Evolutionary conservation across 345 rosid species (phyloP), one percentile per base, ranked within the genome.

Genomic region (Conringia planisiliqua): DNA sequence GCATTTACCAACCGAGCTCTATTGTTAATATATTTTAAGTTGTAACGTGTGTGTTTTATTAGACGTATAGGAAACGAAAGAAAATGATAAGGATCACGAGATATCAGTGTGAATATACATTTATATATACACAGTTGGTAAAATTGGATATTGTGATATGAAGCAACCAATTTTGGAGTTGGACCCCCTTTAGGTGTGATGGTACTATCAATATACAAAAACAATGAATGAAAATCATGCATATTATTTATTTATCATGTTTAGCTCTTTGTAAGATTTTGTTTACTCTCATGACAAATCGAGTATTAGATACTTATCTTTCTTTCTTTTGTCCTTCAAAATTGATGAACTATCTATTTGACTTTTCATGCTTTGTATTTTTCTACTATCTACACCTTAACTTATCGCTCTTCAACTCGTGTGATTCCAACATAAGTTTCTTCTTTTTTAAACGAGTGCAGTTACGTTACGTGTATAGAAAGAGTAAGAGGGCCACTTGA

Each of bases 121-220:
- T 13, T 40, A 10, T 10, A 24, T 66, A 30, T 59, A 27, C 29
- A 72, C 29, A 36, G 66, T 46, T 56, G 72, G 78, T 57, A 74
- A 66, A 66, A 16, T 17, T 57, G 60, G 63, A 74, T 35, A 65
- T 65, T 56, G 71, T 66, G 60, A 46, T 57, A 57, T 66, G 72
- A 74, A 74, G 78, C 78, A 74, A 74, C 78, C 35, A 56, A 50
- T 65, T 65, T n/a, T n/a, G n/a, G n/a, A n/a, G n/a, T n/a, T 74
- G 71, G 66, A 65, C 59, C 66, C 69, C 33, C 30, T 44, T 55
- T 74, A 66, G 78, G 78, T 66, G 66, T 46, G 60, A 17, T 74
- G 72, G 59, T 66, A 57, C 78, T 56, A 74, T 66, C 78, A 74
- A 47, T 44, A 11, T 65, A 55, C 66, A 14, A 43, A 56, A 73